phyloP scores from a whole-genome alignment of 768 basidiomycete genomes.

The Pulveroboletus frians region DNA sequence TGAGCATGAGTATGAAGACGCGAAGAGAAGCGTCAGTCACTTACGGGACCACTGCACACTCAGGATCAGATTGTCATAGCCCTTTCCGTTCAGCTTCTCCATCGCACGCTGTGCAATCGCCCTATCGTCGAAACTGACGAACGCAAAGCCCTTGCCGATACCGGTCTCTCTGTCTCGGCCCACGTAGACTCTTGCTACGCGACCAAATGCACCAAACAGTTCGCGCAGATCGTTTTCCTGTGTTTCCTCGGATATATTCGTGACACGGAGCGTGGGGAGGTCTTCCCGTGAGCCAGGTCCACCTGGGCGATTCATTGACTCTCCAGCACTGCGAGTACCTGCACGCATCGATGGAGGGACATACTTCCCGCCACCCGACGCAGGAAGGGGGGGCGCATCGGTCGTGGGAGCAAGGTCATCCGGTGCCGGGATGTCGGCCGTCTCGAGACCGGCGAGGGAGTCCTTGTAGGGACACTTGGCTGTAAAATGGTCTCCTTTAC shows the following conservation, averaged over 20 bases:
- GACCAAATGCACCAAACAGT: constrained; percentile 81
- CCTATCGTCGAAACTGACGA: constrained; percentile 89
- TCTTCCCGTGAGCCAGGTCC: constrained; percentile 70
- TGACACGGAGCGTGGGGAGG: constrained; percentile 57
- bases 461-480: constrained; percentile 99
- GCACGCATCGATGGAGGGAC: constrained; percentile 91
- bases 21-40: constrained; percentile 19
- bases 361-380: constrained; percentile 75
- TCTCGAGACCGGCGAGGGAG: constrained; percentile 73
- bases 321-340: constrained; percentile 63
- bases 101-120: constrained; percentile 80
- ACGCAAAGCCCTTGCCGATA: constrained; percentile 93
- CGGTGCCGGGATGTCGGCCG: constrained; percentile 38
- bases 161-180: constrained; percentile 94
- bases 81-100: constrained; percentile 86
- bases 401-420: constrained; percentile 35
- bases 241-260: constrained; percentile 54
- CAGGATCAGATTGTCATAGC: constrained; percentile 88
- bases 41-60: constrained; percentile 62
- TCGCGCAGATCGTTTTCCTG: constrained; percentile 92
- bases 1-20: not conserved
- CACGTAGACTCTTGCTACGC: constrained; percentile 86
- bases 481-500: constrained; percentile 97
- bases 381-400: constrained; percentile 21
- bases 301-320: constrained; percentile 54